These are phyloP conservation scores for Wickerhamiella cacticola DNA, from an alignment of 805 yeast genomes.

Conservation along the genomic window DNA sequence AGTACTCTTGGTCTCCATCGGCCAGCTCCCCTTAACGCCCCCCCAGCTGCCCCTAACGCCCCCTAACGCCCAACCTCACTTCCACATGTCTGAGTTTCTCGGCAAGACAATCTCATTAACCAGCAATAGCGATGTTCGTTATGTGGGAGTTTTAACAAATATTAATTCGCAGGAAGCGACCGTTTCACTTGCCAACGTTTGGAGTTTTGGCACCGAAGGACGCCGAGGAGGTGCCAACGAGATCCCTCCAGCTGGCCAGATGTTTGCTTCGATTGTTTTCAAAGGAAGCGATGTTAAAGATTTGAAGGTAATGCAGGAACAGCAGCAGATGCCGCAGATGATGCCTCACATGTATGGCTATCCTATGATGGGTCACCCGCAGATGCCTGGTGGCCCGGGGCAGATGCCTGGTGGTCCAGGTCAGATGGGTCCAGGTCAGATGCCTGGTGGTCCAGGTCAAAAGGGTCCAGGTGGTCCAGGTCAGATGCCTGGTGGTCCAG, in stretches of 20 bases:
- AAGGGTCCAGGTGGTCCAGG: neutral
- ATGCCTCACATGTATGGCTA: neutral
- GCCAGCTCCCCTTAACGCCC: neutral
- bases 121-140: conserved; percentile 67
- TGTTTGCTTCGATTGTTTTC: conserved; percentile 68
- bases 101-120: conserved; percentile 80
- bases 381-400: neutral
- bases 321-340: conserved; percentile 29
- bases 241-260: conserved; percentile 54
- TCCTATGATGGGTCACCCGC: neutral
- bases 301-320: conserved; percentile 59
- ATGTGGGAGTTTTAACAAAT: conserved; percentile 77
- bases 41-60: neutral
- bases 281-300: conserved; percentile 90
- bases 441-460: neutral
- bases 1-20: neutral
- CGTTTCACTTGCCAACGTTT: conserved; percentile 66
- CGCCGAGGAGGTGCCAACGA: conserved; percentile 59
- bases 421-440: neutral
- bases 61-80: neutral
- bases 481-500: neutral
- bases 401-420: neutral
- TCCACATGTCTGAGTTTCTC: conserved; percentile 73
- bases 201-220: conserved; percentile 87
- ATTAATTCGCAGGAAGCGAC: conserved; percentile 87